Percentiles rank a stretch among this genome's conserved stretches.
Evolutionary conservation across 2,329 filamentous ascomycete species (phyloP).

Genomic region (Westerdykella ornata): DNA sequence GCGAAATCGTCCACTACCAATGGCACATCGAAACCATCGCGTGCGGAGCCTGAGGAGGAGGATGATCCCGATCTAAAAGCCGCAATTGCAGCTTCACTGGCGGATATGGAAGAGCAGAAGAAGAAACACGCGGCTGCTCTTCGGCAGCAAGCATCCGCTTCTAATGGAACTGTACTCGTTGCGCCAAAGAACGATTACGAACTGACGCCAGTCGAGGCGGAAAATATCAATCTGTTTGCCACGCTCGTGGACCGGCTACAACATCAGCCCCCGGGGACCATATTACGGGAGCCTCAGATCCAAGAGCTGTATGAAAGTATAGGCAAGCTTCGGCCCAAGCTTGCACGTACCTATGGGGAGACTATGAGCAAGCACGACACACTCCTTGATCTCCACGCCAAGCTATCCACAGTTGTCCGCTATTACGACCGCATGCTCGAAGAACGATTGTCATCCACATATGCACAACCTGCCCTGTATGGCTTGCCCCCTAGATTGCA

Average conservation of each 20-base stretch:
- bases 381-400: conserved; percentile 86
- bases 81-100: conserved; percentile 87
- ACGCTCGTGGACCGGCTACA: conserved; percentile 91
- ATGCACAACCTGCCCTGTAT: conserved; percentile 62
- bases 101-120: conserved; percentile 98
- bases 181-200: conserved; percentile 88
- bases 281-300: conserved; percentile 93
- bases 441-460: conserved; percentile 86
- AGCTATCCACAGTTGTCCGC: conserved; percentile 88
- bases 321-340: conserved; percentile 82
- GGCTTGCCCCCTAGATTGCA: conserved; percentile 29
- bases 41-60: conserved; percentile 55
- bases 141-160: conserved; percentile 65
- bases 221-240: conserved; percentile 94
- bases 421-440: conserved; percentile 99
- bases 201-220: conserved; percentile 83
- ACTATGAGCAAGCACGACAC: conserved; percentile 99
- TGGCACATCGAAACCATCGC: conserved; percentile 37
- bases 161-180: conserved; percentile 46
- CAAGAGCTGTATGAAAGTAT: conserved; percentile 98
- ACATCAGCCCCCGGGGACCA: conserved; percentile 90
- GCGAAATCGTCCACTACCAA: conserved; percentile 30
- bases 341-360: conserved; percentile 92
- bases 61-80: conserved; percentile 91
- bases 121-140: conserved; percentile 77